These are phyloP conservation scores for Populus trichocarpa DNA, from an alignment of 441 rosid genomes.

Conservation along the genomic window DNA sequence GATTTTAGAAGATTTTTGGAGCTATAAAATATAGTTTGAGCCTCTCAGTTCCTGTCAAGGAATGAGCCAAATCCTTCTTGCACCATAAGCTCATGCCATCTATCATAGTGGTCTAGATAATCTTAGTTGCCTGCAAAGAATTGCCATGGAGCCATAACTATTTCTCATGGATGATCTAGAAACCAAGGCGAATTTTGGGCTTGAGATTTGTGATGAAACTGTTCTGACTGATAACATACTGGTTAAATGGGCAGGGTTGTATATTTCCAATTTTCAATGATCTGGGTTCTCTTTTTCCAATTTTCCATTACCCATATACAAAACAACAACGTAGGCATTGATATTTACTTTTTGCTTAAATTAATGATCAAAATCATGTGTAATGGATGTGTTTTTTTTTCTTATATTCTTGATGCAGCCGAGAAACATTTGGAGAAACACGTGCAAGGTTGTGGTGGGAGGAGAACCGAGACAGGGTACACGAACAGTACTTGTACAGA, in stretches of 20 bases:
- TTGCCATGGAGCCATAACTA: neutral
- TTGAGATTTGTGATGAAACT: neutral
- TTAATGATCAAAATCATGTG: conserved; percentile 26
- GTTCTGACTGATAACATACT: neutral
- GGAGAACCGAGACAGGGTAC: conserved; percentile 81
- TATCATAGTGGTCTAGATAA: neutral
- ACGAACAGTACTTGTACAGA: conserved; percentile 67
- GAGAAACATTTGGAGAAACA: conserved; percentile 79
- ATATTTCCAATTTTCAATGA: neutral
- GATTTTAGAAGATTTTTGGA: neutral
- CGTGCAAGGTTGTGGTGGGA: conserved; percentile 96
- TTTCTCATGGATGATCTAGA: neutral
- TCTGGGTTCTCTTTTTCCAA: neutral
- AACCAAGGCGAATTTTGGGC: neutral
- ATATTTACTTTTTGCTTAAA: neutral
- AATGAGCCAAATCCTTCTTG: neutral
- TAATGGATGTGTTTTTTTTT: neutral
- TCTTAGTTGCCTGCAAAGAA: neutral
- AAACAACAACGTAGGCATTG: neutral
- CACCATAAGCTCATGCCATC: neutral
- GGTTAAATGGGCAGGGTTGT: neutral
- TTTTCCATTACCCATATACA: too few species aligned
- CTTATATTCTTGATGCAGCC: conserved; percentile 49
- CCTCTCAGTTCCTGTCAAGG: too few species aligned
- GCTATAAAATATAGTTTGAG: neutral